Evolutionary conservation across 352 stramenopile genomes (phyloP).

Genomic region (Phytophthora agathidicida): DNA sequence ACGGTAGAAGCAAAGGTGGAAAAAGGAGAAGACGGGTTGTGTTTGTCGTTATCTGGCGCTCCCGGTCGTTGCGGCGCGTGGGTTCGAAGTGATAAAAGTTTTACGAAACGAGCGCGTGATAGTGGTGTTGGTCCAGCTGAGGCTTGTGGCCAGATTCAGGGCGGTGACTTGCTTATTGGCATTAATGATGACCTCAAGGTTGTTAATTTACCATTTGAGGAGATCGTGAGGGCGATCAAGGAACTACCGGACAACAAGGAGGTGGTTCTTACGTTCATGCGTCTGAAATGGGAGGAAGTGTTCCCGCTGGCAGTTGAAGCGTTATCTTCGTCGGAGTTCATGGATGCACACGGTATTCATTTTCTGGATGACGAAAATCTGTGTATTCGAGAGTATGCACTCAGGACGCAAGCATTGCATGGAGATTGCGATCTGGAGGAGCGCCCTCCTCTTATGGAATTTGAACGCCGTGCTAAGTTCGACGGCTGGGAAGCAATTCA

Average conservation of each 20-base stretch:
- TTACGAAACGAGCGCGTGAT: slow-evolving; percentile 53
- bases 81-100: slow-evolving; percentile 81
- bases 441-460: slow-evolving; percentile 67
- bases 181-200: slow-evolving; percentile 67
- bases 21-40: slow-evolving; percentile 74
- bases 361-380: slow-evolving; percentile 66
- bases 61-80: slow-evolving; percentile 75
- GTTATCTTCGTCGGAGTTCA: slow-evolving; percentile 52
- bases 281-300: slow-evolving; percentile 60
- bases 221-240: slow-evolving; percentile 74
- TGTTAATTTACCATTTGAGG: slow-evolving; percentile 69
- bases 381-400: slow-evolving; percentile 74
- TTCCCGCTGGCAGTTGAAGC: slow-evolving; percentile 60
- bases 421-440: slow-evolving; percentile 68
- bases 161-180: slow-evolving; percentile 72
- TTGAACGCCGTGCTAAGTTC: slow-evolving; percentile 78
- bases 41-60: slow-evolving; percentile 79
- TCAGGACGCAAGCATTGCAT: slow-evolving; percentile 78
- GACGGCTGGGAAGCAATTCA: slow-evolving; percentile 75
- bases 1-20: slow-evolving; percentile 52
- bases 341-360: slow-evolving; percentile 53
- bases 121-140: slow-evolving; percentile 68
- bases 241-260: slow-evolving; percentile 43
- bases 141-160: slow-evolving; percentile 54
- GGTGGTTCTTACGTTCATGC: slow-evolving; percentile 65